Conservation (phyloP, 495 filamentous ascomycete genomes). For the Trichoderma parareesei region DNA sequence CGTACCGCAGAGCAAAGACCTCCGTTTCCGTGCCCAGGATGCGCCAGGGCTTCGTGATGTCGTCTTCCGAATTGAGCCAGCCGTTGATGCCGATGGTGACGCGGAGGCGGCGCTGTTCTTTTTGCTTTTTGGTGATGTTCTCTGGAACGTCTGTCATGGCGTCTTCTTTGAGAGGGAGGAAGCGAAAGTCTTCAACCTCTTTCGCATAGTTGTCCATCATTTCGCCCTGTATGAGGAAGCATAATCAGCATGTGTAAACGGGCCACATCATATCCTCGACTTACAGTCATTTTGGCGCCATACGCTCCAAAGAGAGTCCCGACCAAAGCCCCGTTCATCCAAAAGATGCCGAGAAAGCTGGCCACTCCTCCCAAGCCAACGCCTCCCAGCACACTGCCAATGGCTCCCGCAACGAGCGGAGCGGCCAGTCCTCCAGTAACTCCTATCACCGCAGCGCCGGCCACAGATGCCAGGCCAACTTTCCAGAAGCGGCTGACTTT, state of each 20-base stretch:
- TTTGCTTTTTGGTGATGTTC: constrained; percentile 21
- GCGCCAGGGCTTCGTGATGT: constrained; percentile 70
- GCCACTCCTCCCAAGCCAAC: constrained; percentile 78
- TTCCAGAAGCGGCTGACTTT: constrained; percentile 65
- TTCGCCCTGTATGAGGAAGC: constrained; percentile 32
- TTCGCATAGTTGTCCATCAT: constrained; percentile 79
- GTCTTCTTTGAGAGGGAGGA: constrained; percentile 59
- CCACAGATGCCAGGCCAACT: constrained; percentile 78
- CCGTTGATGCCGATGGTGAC: constrained; percentile 81
- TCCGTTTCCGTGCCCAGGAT: constrained; percentile 60
- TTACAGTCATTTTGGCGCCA: constrained; percentile 73
- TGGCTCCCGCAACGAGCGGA: constrained; percentile 74
- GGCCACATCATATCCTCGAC: no score
- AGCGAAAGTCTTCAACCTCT: constrained; percentile 83
- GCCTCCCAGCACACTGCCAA: constrained; percentile 83
- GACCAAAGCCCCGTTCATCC: constrained; percentile 72
- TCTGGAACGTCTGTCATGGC: constrained; percentile 24
- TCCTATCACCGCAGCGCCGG: constrained; percentile 78
- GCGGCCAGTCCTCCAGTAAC: constrained; percentile 84
- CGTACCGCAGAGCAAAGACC: constrained; percentile 75
- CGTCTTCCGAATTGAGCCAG: constrained; percentile 62
- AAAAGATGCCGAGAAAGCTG: constrained; percentile 73
- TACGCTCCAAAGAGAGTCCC: constrained; percentile 84
- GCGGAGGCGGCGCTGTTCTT: constrained; percentile 48
- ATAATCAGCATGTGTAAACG: neutral